Conservation (phyloP, 768 basidiomycete genomes). For the Suillus luteus region DNA sequence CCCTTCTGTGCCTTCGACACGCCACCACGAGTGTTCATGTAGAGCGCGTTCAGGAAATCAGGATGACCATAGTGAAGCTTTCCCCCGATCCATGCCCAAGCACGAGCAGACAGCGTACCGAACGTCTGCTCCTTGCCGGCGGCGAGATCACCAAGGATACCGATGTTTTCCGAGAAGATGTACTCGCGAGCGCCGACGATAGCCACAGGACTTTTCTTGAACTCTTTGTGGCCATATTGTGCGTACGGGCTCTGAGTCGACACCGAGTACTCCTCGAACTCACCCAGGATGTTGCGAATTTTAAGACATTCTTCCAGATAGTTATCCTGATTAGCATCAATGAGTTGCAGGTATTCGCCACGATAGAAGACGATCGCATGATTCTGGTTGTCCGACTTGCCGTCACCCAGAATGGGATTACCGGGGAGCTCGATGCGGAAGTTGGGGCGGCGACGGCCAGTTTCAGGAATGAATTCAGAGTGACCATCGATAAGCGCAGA, state of each 20-base stretch:
- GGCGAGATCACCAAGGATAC: conserved; percentile 96
- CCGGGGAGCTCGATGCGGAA: conserved; percentile 98
- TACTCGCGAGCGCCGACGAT: conserved; percentile 99
- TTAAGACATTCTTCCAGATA: conserved; percentile 99
- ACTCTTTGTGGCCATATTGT: conserved; percentile 86
- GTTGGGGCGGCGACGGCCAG: conserved; percentile 88
- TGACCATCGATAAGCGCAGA: conserved; percentile 97
- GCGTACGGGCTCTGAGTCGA: conserved; percentile 91
- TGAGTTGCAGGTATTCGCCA: conserved; percentile 98
- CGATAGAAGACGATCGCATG: conserved; percentile 99
- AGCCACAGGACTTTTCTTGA: conserved; percentile 86
- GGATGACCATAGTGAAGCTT: conserved; percentile 99
- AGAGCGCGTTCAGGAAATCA: conserved; percentile 96
- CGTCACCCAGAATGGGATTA: conserved; percentile 98
- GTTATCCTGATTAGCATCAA: conserved; percentile 99
- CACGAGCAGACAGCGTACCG: conserved; percentile 94
- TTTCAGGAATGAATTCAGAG: conserved; percentile 91
- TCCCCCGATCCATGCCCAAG: conserved; percentile 96
- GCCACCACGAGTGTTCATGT: conserved; percentile 98
- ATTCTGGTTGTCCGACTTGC: conserved; percentile 99
- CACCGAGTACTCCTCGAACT: conserved; percentile 92
- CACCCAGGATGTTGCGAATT: conserved; percentile 96
- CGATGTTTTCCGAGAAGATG: conserved; percentile 99
- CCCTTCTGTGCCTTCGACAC: conserved; percentile 99
- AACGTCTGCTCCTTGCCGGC: conserved; percentile 99